Conservation (phyloP, 2,329 filamentous ascomycete species). For the Penicillium sp. region DNA sequence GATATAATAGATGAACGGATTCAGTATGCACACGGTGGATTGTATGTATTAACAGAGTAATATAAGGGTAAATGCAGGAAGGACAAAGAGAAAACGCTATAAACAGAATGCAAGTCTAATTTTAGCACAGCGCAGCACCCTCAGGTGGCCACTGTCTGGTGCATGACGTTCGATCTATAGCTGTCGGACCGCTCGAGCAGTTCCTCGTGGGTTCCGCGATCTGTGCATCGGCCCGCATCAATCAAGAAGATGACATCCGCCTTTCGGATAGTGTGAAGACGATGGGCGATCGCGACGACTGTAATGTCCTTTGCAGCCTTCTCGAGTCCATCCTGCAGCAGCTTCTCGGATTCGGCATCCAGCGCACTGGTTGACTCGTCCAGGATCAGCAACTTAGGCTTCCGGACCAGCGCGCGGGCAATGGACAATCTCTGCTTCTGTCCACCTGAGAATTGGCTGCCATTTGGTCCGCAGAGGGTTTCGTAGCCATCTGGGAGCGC, state of each 20-base stretch:
- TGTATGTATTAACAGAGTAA: too few species aligned
- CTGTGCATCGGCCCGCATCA: constrained; percentile 62
- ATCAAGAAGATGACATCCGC: constrained; percentile 78
- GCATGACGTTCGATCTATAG: constrained; percentile 42
- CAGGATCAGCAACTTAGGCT: constrained; percentile 56
- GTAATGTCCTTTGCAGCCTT: constrained; percentile 36
- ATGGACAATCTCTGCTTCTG: constrained; percentile 60
- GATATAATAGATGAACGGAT: too few species aligned
- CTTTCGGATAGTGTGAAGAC: constrained; percentile 56
- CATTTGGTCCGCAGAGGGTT: constrained; percentile 53
- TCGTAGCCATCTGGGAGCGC: constrained; percentile 60
- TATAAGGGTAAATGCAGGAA: too few species aligned
- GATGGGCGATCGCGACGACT: constrained; percentile 44
- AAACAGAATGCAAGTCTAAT: too few species aligned
- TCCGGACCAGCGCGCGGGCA: constrained; percentile 56
- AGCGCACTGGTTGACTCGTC: constrained; percentile 62
- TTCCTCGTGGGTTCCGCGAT: constrained; percentile 62
- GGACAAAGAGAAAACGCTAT: too few species aligned
- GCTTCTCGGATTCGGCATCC: constrained; percentile 53
- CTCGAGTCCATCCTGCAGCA: constrained; percentile 45
- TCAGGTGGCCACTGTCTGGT: constrained; percentile 34
- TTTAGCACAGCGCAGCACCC: too few species aligned
- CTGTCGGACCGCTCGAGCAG: constrained; percentile 49
- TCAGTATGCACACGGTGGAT: too few species aligned
- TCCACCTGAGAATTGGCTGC: constrained; percentile 53